Conservation (phyloP, 345 rosid species). For the Eucalyptus microcorys region DNA sequence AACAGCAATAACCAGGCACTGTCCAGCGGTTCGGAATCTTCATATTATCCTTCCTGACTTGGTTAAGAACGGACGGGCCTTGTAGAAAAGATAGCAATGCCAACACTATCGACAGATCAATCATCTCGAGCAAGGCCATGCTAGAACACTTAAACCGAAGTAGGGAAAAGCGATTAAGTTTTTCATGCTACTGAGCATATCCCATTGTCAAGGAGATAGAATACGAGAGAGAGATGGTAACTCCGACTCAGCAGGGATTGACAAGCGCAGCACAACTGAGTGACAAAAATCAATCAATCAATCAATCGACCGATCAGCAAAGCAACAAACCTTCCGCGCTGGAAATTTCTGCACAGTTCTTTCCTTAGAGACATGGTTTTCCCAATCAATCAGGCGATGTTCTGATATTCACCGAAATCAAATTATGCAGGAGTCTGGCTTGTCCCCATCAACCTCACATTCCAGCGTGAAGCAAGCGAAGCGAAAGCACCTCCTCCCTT, state of each 20-base stretch:
- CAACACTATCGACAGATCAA: neutral
- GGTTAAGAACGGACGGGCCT: neutral
- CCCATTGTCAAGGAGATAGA: neutral
- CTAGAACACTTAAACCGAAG: neutral
- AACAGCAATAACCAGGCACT: neutral
- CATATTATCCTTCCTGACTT: neutral
- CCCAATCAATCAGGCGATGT: neutral
- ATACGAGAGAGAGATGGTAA: neutral
- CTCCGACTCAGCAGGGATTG: neutral
- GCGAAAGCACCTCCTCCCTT: neutral
- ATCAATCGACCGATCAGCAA: neutral
- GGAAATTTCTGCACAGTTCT: constrained; percentile 69
- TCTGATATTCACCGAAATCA: neutral
- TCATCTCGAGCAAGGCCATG: neutral
- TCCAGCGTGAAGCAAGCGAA: neutral
- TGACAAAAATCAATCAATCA: neutral
- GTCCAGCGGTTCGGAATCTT: neutral
- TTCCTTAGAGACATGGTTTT: constrained; percentile 3
- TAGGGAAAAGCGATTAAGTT: neutral
- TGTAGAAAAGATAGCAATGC: neutral
- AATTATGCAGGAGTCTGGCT: neutral
- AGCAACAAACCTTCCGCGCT: constrained; percentile 56
- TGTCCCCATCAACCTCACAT: neutral
- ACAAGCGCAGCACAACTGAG: neutral
- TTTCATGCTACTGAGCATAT: neutral